Evolutionary conservation across 345 rosid species (phyloP).

Genomic region (Lepidium africanum): DNA sequence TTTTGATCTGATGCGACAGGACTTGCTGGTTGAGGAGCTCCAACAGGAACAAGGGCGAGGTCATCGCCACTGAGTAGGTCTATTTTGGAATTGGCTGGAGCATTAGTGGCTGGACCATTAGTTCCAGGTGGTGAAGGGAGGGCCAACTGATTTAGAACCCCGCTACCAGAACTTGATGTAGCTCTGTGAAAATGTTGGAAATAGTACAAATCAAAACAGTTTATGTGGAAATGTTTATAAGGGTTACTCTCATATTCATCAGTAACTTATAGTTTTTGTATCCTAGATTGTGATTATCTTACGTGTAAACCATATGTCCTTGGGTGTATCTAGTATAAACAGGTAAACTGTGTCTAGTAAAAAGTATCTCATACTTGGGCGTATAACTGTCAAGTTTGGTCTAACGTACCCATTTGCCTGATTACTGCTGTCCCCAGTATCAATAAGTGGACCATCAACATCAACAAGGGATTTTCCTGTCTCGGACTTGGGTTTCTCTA

Average conservation of each 20-base stretch:
- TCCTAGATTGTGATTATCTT: background rate
- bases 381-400: conserved; percentile 5
- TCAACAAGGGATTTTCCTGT: conserved; percentile 48
- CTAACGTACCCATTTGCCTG: conserved; percentile 32
- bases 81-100: conserved; percentile 59
- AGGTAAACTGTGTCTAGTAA: background rate
- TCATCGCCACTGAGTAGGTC: conserved; percentile 96
- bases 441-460: conserved; percentile 64
- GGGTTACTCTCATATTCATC: background rate
- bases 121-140: conserved; percentile 81
- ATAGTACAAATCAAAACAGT: background rate
- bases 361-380: background rate
- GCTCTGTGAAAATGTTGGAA: conserved; percentile 38
- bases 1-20: conserved; percentile 65
- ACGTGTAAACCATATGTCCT: background rate
- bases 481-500: conserved; percentile 48
- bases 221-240: background rate
- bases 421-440: conserved; percentile 57
- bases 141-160: conserved; percentile 53
- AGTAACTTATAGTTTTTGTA: background rate
- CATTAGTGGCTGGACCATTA: conserved; percentile 59
- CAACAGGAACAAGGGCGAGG: conserved; percentile 78
- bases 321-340: background rate
- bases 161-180: conserved; percentile 48
- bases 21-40: conserved; percentile 47